Base-by-base conservation (phyloP, 2,329 filamentous ascomycete genomes). In the Beauveria varroae region DNA sequence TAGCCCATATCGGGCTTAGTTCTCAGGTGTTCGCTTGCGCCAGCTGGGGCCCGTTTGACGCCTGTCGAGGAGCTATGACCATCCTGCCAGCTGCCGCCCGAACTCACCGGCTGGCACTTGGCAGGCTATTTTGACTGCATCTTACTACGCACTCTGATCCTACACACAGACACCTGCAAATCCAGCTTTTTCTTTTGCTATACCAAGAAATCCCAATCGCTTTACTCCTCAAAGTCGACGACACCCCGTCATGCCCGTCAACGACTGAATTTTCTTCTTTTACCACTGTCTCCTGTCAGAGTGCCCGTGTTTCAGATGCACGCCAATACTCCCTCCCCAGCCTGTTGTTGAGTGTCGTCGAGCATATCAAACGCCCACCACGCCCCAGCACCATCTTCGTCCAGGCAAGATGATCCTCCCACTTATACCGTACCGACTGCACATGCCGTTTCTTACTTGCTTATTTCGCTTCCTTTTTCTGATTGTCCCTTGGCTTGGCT, bases 1-100 rank as follows among this genome's bases (percentile, higher is more conserved):
- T 60, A 60, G 24, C 14, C 51, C 22, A n/a, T 50, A 55, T 41
- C n/a, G 6, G 24, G 41, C 28, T 30, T 55, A 49, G 58, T 34
- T 9, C 30, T 16, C 14, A 2, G n/a, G 20, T 18, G 41, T 50
- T 55, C 51, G 51, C 58, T 49, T 49, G 24, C 58, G 51, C 58
- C 58, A 60, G 58, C 30, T 30, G 50, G 30, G 30, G 16, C 51
- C 50, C 51, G 22, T 40, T 55, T 55, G 58, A 40, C 51, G 58
- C 58, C 37, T 43, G 49, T 9, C 10, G 12, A 30, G 50, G 58
- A 60, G 58, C 58, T 55, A 60, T 60, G 58, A 55, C 58, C 58
- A 60, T 20, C 40, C 49, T 60, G 57, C 47, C 56, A 59, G 34
- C 57, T 60, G 40, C 44, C 55, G 20, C 26, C 57, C 47, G 49